Conservation (phyloP, 768 basidiomycete species). For the Calocybe cyanea region DNA sequence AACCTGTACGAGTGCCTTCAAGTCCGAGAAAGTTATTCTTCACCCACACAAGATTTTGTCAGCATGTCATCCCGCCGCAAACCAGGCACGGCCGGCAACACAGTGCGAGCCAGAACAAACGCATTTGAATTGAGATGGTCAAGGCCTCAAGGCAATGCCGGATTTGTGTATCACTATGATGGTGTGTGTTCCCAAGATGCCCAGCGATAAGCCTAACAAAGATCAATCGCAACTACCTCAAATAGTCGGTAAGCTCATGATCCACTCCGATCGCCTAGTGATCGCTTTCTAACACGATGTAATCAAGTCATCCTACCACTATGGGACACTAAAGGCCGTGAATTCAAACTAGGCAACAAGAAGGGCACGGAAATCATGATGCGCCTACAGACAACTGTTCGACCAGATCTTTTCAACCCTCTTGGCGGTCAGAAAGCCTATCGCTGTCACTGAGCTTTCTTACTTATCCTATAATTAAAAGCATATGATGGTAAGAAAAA, state of each 20-base stretch:
- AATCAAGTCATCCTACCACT: constrained; percentile 17
- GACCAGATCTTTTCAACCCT: constrained; percentile 21
- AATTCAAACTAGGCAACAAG: constrained; percentile 20
- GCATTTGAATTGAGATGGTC: constrained; percentile 21
- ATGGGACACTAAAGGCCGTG: constrained; percentile 16
- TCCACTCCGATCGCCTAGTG: not conserved
- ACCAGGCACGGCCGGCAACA: constrained; percentile 9
- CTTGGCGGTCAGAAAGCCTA: constrained; percentile 20
- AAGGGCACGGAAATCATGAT: constrained; percentile 28
- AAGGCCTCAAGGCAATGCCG: constrained; percentile 1
- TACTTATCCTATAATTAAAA: constrained; percentile 6
- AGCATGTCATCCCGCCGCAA: no score
- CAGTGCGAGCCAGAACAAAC: constrained; percentile 15
- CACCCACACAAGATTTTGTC: no score
- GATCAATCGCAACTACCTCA: not conserved
- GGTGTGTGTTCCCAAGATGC: constrained; percentile 13
- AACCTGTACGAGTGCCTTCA: not conserved
- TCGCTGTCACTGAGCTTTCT: not conserved
- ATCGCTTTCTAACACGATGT: not conserved
- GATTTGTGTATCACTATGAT: constrained; percentile 22
- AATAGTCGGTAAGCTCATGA: constrained; percentile 13
- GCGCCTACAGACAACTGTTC: constrained; percentile 22
- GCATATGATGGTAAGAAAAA: constrained; percentile 34
- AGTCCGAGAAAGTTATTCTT: not conserved
- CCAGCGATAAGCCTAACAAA: not conserved